Base-by-base conservation (phyloP, 257 asterid genomes). In the Solanum dulcamara region DNA sequence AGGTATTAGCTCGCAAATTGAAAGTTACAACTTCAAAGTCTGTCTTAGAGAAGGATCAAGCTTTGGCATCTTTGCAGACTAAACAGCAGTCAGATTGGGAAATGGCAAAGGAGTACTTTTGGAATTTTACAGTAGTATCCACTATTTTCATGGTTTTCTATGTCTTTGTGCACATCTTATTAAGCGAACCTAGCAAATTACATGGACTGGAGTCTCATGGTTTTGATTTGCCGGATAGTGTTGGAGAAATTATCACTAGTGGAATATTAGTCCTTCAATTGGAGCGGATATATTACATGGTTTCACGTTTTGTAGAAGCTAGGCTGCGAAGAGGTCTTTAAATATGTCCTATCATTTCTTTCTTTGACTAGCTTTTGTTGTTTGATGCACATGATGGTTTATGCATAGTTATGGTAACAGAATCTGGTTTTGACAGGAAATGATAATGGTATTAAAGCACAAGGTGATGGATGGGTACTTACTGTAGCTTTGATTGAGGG, bases 401-500 rank as follows among this genome's bases (percentile, higher is more conserved):
- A 20, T 28, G n/a, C 33, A 26, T 57, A 51, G 14, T 10, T 75
- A 14, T 8, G 13, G 66, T 59, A 33, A 57, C 75, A 30, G 22
- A 37, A 85, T 86, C 57, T 48, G 66, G 75, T 74, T 33, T 88
- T 68, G 38, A 32, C 91, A 96, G 99, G 97, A 87, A 93, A 92
- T 81, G 98, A 94, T 88, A 94, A 90, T 88, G 97, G 98, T 86
- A 89, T 94, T 83, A 93, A 91, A 92, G 97, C 96, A 59, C 94
- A 92, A 62, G 98, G 98, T 67, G 98, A 93, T 80, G 99, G 98
- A 90, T 96, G 99, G 99, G 91, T 93, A 84, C 96, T 96, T 51
- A 94, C 99, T 7, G 92, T 93, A 38, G 98, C 97, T 64, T 90
- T 96, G 87, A 89, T 96, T 7, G 98, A 94, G 90, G 98, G 94